Conservation (phyloP, 1,284 basidiomycete species). For the Ceratobasidium sp. region DNA sequence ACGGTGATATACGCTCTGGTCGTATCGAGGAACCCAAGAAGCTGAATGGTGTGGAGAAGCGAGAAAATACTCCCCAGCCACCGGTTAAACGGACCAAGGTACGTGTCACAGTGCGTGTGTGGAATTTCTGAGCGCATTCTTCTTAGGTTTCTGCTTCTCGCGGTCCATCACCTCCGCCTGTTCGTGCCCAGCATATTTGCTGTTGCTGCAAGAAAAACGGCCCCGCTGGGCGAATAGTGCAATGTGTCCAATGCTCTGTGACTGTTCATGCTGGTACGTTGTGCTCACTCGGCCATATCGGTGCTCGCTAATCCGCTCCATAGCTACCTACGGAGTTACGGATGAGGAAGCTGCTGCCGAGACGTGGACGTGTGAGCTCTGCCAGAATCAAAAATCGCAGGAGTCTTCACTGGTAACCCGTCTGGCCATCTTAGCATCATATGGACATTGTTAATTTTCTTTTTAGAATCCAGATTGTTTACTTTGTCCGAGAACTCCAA, state of each 20-base stretch:
- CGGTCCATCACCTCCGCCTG: constrained; percentile 47
- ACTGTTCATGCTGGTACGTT: constrained; percentile 73
- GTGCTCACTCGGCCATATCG: constrained; percentile 31
- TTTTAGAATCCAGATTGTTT: constrained; percentile 73
- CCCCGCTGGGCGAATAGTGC: constrained; percentile 74
- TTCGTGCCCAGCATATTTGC: constrained; percentile 71
- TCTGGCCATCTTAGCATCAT: constrained; percentile 39
- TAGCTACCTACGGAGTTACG: constrained; percentile 72
- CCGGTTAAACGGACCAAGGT: constrained; percentile 74
- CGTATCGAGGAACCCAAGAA: constrained; percentile 51
- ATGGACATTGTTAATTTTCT: constrained; percentile 37
- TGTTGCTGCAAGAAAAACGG: constrained; percentile 77
- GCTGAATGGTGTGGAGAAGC: constrained; percentile 64
- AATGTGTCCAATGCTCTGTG: constrained; percentile 80
- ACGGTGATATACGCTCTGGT: constrained; percentile 73
- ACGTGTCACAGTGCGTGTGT: no score
- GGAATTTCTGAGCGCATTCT: no score
- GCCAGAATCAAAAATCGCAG: constrained; percentile 76
- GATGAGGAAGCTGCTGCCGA: constrained; percentile 67
- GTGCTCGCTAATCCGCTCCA: not conserved
- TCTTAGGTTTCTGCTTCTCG: constrained; percentile 29
- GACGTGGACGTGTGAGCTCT: constrained; percentile 85
- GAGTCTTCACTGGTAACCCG: constrained; percentile 75
- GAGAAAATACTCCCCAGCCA: constrained; percentile 78
- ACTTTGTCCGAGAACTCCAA: constrained; percentile 65